Percentiles rank a stretch among this genome's conserved stretches.
These are phyloP conservation scores for Candida jianshihensis DNA, from an alignment of 805 yeast genomes.

Conservation along the genomic window DNA sequence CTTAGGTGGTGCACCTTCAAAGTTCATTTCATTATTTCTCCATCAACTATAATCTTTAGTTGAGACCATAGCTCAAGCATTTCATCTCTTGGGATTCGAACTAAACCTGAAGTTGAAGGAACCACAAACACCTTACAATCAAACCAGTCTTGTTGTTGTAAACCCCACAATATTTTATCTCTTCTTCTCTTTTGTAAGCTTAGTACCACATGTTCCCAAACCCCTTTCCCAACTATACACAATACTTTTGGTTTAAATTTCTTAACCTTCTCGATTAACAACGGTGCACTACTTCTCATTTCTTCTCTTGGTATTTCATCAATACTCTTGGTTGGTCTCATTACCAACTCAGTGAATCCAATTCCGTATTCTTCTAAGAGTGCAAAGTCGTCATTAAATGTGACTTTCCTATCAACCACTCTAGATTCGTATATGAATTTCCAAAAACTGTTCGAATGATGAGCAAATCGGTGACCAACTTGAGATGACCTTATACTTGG, in stretches of 20 bases:
- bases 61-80: slow-evolving; percentile 44
- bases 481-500: slow-evolving; percentile 61
- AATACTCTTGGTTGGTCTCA: slow-evolving; percentile 54
- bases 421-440: slow-evolving; percentile 48
- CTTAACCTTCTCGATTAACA: slow-evolving; percentile 39
- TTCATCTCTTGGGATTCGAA: slow-evolving; percentile 39
- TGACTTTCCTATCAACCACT: slow-evolving; percentile 28
- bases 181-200: slow-evolving; percentile 13
- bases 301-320: slow-evolving; percentile 46
- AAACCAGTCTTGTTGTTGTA: slow-evolving; percentile 17
- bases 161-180: slow-evolving; percentile 49
- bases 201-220: slow-evolving; percentile 56
- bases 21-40: background rate
- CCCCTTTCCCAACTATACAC: slow-evolving; percentile 67
- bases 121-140: slow-evolving; percentile 43
- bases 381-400: slow-evolving; percentile 32
- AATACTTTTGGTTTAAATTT: slow-evolving; percentile 33
- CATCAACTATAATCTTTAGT: slow-evolving; percentile 19
- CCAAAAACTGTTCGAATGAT: slow-evolving; percentile 65
- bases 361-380: slow-evolving; percentile 34
- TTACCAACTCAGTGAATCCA: slow-evolving; percentile 69
- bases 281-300: slow-evolving; percentile 47
- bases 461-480: slow-evolving; percentile 68
- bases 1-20: too few species aligned
- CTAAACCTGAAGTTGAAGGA: slow-evolving; percentile 72